These are phyloP conservation scores for Neurospora tetrasperma DNA, from an alignment of 495 filamentous ascomycete genomes.

Conservation along the genomic window DNA sequence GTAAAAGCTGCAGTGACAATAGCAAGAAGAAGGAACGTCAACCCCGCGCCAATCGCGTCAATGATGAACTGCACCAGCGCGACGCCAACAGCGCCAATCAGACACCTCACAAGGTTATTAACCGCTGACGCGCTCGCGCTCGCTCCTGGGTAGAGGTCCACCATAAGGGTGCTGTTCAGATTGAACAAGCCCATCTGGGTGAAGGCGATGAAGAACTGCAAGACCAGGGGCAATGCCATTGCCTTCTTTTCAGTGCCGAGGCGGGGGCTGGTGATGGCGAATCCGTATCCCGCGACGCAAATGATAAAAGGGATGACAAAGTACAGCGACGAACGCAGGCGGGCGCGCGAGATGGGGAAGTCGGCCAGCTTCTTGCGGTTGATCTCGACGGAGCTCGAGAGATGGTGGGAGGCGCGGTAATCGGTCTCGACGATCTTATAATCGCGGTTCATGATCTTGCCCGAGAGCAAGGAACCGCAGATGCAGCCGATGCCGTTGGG, in stretches of 20 bases:
- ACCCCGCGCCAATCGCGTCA: constrained; percentile 46
- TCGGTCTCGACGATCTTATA: constrained; percentile 12
- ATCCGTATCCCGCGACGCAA: constrained; percentile 41
- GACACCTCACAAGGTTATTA: constrained; percentile 52
- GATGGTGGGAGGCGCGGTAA: constrained; percentile 27
- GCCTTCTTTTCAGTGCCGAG: constrained; percentile 23
- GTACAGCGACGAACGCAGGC: constrained; percentile 28
- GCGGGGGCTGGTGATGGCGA: constrained; percentile 33
- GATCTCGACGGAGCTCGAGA: constrained; percentile 34
- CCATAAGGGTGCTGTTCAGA: constrained; percentile 39
- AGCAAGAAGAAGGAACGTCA: constrained; percentile 51
- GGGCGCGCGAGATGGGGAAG: constrained; percentile 55
- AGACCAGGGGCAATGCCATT: constrained; percentile 31
- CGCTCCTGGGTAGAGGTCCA: constrained; percentile 49
- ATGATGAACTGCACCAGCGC: constrained; percentile 53
- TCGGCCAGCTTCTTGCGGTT: constrained; percentile 41
- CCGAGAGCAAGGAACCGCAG: constrained; percentile 12
- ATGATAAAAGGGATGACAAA: constrained; percentile 25
- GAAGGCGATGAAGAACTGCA: constrained; percentile 41
- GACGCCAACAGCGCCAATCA: constrained; percentile 51
- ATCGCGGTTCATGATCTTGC: constrained; percentile 19
- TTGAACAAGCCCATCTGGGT: constrained; percentile 34
- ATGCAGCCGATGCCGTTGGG: constrained; percentile 23
- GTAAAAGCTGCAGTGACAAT: constrained; percentile 33
- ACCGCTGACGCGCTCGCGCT: constrained; percentile 53